A percentile compares a stretch with the other conserved stretches of the same genome.
Evolutionary conservation across 306 rosid species (phyloP).

Genomic region (Pterocarpus macrocarpus): DNA sequence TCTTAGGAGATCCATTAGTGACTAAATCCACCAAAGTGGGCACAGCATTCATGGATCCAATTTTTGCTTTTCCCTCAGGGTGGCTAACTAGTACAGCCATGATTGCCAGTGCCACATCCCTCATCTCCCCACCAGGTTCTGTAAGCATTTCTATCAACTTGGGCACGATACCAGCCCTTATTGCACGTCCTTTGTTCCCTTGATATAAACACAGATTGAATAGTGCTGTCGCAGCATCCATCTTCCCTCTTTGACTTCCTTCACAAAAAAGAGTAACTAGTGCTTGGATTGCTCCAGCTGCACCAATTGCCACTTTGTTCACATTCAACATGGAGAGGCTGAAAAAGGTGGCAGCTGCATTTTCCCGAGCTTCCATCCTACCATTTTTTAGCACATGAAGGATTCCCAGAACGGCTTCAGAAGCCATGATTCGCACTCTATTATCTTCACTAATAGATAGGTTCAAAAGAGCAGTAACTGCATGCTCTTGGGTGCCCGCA

Average conservation of each 20-base stretch:
- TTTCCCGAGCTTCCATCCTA: constrained; percentile 90
- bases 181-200: constrained; percentile 87
- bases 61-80: constrained; percentile 74
- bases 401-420: constrained; percentile 79
- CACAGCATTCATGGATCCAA: constrained; percentile 66
- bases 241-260: constrained; percentile 84
- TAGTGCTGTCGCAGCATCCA: constrained; percentile 83
- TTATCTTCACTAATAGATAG: constrained; percentile 75
- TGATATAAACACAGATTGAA: constrained; percentile 80
- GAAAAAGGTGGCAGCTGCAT: constrained; percentile 94
- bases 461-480: constrained; percentile 88
- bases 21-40: constrained; percentile 72
- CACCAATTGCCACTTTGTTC: constrained; percentile 72
- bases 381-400: constrained; percentile 82
- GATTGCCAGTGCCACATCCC: constrained; percentile 81
- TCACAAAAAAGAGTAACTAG: constrained; percentile 73
- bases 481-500: constrained; percentile 81
- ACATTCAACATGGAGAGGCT: constrained; percentile 77
- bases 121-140: constrained; percentile 81
- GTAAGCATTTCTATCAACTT: constrained; percentile 72
- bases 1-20: constrained; percentile 67
- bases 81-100: constrained; percentile 73
- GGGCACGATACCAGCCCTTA: constrained; percentile 81
- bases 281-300: constrained; percentile 80
- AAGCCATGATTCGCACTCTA: constrained; percentile 71